Conservation (phyloP, 768 basidiomycete genomes). For the Hericium rajendrae region DNA sequence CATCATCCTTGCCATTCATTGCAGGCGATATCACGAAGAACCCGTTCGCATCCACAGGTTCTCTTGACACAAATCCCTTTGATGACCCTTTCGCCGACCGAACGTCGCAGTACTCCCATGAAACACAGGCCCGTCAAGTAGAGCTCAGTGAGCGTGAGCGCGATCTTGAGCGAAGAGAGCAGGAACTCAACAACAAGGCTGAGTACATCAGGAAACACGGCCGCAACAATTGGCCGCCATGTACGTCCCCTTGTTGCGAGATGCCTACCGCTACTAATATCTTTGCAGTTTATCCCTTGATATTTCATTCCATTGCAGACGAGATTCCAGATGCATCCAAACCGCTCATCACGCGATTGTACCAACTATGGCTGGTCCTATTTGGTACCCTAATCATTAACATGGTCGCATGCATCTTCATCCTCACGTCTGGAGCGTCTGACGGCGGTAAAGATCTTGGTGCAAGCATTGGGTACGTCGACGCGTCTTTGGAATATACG, state of each 20-base stretch:
- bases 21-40: constrained; percentile 42
- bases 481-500: neutral
- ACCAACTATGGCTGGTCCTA: constrained; percentile 91
- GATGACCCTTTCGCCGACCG: constrained; percentile 61
- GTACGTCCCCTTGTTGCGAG: constrained; percentile 34
- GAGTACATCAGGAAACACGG: constrained; percentile 67
- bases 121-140: constrained; percentile 37
- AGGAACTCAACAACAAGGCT: constrained; percentile 58
- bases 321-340: constrained; percentile 82
- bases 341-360: constrained; percentile 75
- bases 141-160: constrained; percentile 71
- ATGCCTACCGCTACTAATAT: neutral
- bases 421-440: constrained; percentile 66
- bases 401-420: constrained; percentile 80
- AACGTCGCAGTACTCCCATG: constrained; percentile 15
- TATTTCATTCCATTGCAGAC: constrained; percentile 87
- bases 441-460: constrained; percentile 77
- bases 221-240: constrained; percentile 90
- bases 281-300: constrained; percentile 74
- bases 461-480: constrained; percentile 67
- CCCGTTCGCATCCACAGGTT: constrained; percentile 78
- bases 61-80: constrained; percentile 83
- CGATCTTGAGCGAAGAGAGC: constrained; percentile 73
- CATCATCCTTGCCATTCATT: constrained; percentile 1
- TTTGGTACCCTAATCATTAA: constrained; percentile 76